phyloP scores from a whole-genome alignment of 352 stramenopile genomes.

The Pythium pyrilobum region DNA sequence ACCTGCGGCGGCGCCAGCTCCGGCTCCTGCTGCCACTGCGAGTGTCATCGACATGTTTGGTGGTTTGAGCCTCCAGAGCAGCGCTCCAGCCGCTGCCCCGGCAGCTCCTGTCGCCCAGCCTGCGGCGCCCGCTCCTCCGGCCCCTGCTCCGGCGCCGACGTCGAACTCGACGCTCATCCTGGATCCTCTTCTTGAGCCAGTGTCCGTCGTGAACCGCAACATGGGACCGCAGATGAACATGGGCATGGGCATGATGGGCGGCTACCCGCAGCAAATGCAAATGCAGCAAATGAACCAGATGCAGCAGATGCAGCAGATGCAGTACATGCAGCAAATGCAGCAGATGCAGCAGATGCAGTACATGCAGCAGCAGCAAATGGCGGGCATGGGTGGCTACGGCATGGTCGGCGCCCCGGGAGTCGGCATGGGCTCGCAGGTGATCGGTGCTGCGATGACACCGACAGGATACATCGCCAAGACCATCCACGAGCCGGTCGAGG shows the following conservation, averaged over 20 bases:
- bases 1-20: not conserved
- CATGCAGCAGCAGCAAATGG: slow-evolving; percentile 60
- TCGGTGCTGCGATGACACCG: slow-evolving; percentile 80
- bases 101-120: slow-evolving; percentile 15
- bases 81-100: slow-evolving; percentile 24
- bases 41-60: slow-evolving; percentile 67
- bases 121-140: not conserved
- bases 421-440: slow-evolving; percentile 56
- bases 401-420: slow-evolving; percentile 8
- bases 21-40: slow-evolving; percentile 2
- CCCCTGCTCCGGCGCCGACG: slow-evolving; percentile 4
- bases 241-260: slow-evolving; percentile 69
- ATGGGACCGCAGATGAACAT: slow-evolving; percentile 27
- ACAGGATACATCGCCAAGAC: slow-evolving; percentile 86
- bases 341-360: slow-evolving; percentile 69
- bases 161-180: slow-evolving; percentile 48
- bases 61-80: slow-evolving; percentile 54
- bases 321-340: slow-evolving; percentile 72
- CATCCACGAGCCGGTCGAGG: slow-evolving; percentile 77
- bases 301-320: slow-evolving; percentile 46
- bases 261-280: slow-evolving; percentile 69
- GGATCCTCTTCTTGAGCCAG: slow-evolving; percentile 65
- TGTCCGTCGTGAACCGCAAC: slow-evolving; percentile 28
- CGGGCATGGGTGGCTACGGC: slow-evolving; percentile 29
- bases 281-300: slow-evolving; percentile 51